These are phyloP conservation scores for Kazachstania viticola DNA, from an alignment of 805 yeast genomes.

Conservation along the genomic window DNA sequence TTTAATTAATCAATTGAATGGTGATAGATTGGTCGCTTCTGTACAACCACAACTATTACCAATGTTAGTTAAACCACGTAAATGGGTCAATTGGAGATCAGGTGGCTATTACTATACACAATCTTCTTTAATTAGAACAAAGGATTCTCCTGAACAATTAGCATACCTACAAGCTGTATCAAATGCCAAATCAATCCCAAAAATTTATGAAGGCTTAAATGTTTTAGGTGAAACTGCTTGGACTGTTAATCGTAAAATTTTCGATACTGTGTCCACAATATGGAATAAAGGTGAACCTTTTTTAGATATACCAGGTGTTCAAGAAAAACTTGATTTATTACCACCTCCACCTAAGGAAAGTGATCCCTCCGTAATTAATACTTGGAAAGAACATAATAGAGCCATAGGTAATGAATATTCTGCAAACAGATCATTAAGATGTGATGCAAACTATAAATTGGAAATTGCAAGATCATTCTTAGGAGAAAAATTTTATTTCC, in stretches of 20 bases:
- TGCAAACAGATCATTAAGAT: slow-evolving; percentile 71
- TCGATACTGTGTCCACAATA: slow-evolving; percentile 55
- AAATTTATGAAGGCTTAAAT: slow-evolving; percentile 70
- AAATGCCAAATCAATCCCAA: slow-evolving; percentile 48
- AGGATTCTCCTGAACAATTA: slow-evolving; percentile 76
- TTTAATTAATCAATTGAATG: slow-evolving; percentile 53
- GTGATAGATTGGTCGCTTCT: slow-evolving; percentile 50
- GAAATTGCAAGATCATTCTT: slow-evolving; percentile 91
- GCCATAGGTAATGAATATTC: slow-evolving; percentile 48
- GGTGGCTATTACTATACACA: slow-evolving; percentile 77
- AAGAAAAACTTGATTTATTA: slow-evolving; percentile 37
- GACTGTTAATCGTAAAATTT: slow-evolving; percentile 73
- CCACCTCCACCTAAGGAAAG: slow-evolving; percentile 49
- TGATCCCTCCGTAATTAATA: slow-evolving; percentile 60
- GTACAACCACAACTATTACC: slow-evolving; percentile 84
- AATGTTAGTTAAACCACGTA: slow-evolving; percentile 83
- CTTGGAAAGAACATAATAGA: slow-evolving; percentile 55
- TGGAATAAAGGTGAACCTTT: slow-evolving; percentile 83
- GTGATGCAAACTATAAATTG: slow-evolving; percentile 85
- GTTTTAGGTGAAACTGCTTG: slow-evolving; percentile 82
- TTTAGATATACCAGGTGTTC: slow-evolving; percentile 58
- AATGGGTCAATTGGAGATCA: slow-evolving; percentile 70
- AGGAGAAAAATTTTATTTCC: slow-evolving; percentile 69
- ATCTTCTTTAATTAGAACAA: slow-evolving; percentile 58
- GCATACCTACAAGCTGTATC: slow-evolving; percentile 86